Conservation (phyloP, 2,329 filamentous ascomycete genomes). For the Talaromyces sp. region DNA sequence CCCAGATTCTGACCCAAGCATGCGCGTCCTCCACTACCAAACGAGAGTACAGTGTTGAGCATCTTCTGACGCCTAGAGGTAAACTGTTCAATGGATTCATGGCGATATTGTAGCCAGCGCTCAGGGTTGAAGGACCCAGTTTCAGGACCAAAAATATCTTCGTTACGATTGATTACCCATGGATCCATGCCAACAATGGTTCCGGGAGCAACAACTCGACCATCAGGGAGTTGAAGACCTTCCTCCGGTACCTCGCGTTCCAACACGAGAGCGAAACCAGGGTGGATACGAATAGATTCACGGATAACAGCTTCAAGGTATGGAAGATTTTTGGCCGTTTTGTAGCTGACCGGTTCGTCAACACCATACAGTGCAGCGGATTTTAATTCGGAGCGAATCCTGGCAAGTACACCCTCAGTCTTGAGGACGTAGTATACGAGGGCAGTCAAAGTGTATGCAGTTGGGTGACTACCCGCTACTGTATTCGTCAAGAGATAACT, state of each 20-base stretch:
- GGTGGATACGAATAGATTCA: conserved; percentile 20
- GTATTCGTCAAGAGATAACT: conserved; percentile 26
- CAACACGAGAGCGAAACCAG: conserved; percentile 18
- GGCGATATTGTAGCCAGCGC: conserved; percentile 27
- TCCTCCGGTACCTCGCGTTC: conserved; percentile 19
- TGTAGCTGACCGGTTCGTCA: conserved; percentile 16
- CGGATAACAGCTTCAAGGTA: conserved; percentile 20
- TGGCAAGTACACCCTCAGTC: conserved; percentile 23
- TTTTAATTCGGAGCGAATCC: conserved; percentile 27
- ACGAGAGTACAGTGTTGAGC: conserved; percentile 23
- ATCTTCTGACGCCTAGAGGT: conserved; percentile 22
- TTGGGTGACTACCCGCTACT: conserved; percentile 34
- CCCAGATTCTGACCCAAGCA: conserved; percentile 23
- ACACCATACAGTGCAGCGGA: conserved; percentile 16
- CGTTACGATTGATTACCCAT: conserved; percentile 26
- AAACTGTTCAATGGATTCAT: conserved; percentile 19
- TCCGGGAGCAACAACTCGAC: conserved; percentile 20
- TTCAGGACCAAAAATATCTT: conserved; percentile 24
- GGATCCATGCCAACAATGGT: conserved; percentile 30
- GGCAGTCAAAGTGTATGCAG: conserved; percentile 31
- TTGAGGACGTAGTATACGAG: conserved; percentile 32
- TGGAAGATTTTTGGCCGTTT: conserved; percentile 7
- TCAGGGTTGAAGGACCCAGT: conserved; percentile 27
- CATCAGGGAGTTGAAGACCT: conserved; percentile 21
- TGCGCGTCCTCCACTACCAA: conserved; percentile 22